These are phyloP conservation scores for Spinacia oleracea DNA, from an alignment of 179 eudicot species.

Conservation along the genomic window DNA sequence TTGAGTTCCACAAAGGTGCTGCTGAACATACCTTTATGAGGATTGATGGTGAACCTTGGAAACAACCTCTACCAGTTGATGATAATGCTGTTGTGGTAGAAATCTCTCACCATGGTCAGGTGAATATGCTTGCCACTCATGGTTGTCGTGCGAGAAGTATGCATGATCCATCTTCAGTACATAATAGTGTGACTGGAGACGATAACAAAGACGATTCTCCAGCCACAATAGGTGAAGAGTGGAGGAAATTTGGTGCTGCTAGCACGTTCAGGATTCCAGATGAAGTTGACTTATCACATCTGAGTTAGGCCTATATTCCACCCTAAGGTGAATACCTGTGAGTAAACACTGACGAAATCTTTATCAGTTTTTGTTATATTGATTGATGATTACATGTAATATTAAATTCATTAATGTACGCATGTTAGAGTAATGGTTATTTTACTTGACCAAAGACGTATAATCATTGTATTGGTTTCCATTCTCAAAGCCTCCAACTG, in stretches of 20 bases:
- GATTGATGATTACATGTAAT: not conserved
- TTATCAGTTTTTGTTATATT: too few relatives aligned
- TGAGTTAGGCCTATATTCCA: conserved; percentile 32
- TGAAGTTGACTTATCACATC: conserved; percentile 66
- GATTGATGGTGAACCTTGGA: conserved; percentile 98
- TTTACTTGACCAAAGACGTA: not conserved
- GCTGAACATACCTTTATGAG: conserved; percentile 81
- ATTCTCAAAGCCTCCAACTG: not conserved
- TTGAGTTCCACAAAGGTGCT: conserved; percentile 83
- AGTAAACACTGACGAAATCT: not conserved
- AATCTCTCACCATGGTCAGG: conserved; percentile 77
- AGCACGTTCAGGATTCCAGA: conserved; percentile 81
- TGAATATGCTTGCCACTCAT: conserved; percentile 68
- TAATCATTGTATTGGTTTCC: not conserved
- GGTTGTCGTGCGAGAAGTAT: conserved; percentile 60
- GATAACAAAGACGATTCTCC: conserved; percentile 50
- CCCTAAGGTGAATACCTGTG: not conserved
- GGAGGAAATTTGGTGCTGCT: conserved; percentile 92
- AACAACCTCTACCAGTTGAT: conserved; percentile 76
- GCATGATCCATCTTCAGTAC: conserved; percentile 45
- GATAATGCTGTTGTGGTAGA: conserved; percentile 80
- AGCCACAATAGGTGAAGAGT: conserved; percentile 53
- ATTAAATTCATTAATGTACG: not conserved
- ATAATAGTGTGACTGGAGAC: conserved; percentile 28
- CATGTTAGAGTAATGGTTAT: not conserved